Percentiles rank a stretch among this genome's conserved stretches.
These are phyloP conservation scores for Lasiodiplodia hormozganensis DNA, from an alignment of 2,329 filamentous ascomycete genomes.

Conservation along the genomic window DNA sequence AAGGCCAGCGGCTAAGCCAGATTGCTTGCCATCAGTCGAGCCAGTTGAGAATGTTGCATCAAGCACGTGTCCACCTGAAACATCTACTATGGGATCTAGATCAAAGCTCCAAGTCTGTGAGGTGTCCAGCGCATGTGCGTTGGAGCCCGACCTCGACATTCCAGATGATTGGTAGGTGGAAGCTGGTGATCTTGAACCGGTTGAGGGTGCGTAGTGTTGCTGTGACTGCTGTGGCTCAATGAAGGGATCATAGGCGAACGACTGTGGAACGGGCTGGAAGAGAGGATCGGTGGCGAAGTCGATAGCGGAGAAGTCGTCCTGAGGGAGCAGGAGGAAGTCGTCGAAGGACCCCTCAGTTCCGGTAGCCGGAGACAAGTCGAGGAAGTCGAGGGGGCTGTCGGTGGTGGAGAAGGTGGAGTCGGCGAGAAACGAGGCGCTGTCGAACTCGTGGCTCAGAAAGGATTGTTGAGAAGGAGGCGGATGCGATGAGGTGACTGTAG, in stretches of 20 bases:
- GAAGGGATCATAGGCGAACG: conserved; percentile 10
- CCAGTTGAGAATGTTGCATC: not conserved
- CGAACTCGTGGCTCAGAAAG: conserved; percentile 26
- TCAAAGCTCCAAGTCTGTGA: conserved; percentile 20
- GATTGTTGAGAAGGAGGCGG: conserved; percentile 18
- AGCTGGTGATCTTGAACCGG: conserved; percentile 11
- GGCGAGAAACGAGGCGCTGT: conserved; percentile 7
- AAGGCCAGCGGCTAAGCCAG: conserved; percentile 8
- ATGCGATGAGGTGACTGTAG: conserved; percentile 12
- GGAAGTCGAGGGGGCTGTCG: conserved; percentile 24
- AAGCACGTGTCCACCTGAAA: not conserved
- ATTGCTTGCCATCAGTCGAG: conserved; percentile 7
- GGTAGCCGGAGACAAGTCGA: conserved; percentile 20
- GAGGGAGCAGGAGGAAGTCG: conserved; percentile 24
- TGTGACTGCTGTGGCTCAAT: conserved; percentile 1
- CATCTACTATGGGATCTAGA: conserved; percentile 9
- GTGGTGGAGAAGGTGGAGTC: conserved; percentile 15
- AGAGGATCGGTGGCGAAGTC: conserved; percentile 24
- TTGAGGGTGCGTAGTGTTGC: not conserved
- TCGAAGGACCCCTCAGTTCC: conserved; percentile 17
- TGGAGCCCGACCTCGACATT: conserved; percentile 16
- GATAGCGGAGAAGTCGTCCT: conserved; percentile 26
- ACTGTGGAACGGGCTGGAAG: conserved; percentile 16
- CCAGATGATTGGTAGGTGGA: conserved; percentile 22
- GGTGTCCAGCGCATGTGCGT: not conserved